Evolutionary conservation across 2,329 filamentous ascomycete species (phyloP), one percentile per base, ranked within the genome.

Genomic region (Grosmannia serpens): DNA sequence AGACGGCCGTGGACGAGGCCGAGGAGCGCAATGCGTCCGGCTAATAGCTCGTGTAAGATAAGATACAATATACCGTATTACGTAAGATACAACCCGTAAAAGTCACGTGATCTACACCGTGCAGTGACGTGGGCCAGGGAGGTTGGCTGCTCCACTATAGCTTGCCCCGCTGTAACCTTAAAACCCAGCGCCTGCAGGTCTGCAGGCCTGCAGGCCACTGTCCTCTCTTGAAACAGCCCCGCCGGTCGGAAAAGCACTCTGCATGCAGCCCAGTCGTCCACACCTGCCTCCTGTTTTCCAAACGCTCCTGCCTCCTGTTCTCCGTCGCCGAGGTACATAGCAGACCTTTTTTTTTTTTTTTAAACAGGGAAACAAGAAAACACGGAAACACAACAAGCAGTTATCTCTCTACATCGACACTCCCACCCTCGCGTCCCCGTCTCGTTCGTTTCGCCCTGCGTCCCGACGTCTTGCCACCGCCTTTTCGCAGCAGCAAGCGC

Each of bases 1-100:
- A 81, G 52, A 69, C 72, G 54, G 78, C 79, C 1, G 80, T 76
- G 1, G 70, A 68, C 11, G 81, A 84, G 62, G 80, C 80, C 2
- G 78, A 79, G 54, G 64, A 68, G 55, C 73, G 80, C 60, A 83
- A 82, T 56, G 63, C 65, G 4, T 59, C 65, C 24, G 65, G 64
- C 2, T 70, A 60, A 26, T 9, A 2, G 6, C 24, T 29, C 22
- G 13, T 51, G 17, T 17, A 9, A n/a, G n/a, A n/a, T n/a, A n/a
- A n/a, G n/a, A n/a, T n/a, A n/a, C n/a, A n/a, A n/a, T n/a, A n/a
- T n/a, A n/a, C n/a, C n/a, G n/a, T n/a, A n/a, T n/a, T n/a, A n/a
- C n/a, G n/a, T n/a, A n/a, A n/a, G n/a, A n/a, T n/a, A n/a, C n/a
- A n/a, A n/a, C n/a, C n/a, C n/a, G n/a, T n/a, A n/a, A n/a, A n/a